phyloP scores from a whole-genome alignment of 495 filamentous ascomycete genomes.

The Aspergillus cavernicola region DNA sequence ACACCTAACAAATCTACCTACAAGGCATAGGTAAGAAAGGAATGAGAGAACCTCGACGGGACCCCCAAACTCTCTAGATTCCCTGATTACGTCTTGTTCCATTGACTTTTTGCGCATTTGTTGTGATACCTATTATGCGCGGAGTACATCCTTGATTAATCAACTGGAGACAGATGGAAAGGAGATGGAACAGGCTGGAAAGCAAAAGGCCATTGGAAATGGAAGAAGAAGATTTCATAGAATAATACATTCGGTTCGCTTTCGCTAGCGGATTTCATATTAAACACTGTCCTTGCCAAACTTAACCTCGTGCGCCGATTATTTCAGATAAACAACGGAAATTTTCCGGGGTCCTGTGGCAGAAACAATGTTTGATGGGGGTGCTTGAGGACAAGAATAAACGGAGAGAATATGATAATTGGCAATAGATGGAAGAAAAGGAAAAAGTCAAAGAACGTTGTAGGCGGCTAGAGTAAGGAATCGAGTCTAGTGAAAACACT shows the following conservation, averaged over 20 bases:
- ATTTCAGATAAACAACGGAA: conserved; percentile 4
- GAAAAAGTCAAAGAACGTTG: conserved; percentile 14
- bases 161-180: no score
- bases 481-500: conserved; percentile 96
- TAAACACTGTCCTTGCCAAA: conserved; percentile 11
- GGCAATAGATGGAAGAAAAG: conserved; percentile 14
- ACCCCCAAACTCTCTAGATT: no score
- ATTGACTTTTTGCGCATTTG: no score
- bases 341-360: not conserved
- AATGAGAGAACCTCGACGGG: no score
- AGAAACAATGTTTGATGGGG: conserved; percentile 6
- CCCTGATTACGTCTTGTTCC: no score
- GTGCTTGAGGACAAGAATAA: conserved; percentile 5
- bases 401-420: conserved; percentile 16
- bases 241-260: conserved; percentile 12
- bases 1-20: no score
- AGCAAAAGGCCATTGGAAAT: not conserved
- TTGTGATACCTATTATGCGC: no score
- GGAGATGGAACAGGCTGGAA: not conserved
- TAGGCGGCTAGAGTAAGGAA: conserved; percentile 66
- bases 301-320: conserved; percentile 8
- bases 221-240: not conserved
- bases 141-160: not conserved
- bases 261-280: conserved; percentile 16
- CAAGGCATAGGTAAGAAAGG: no score